Base-by-base conservation (phyloP, 306 rosid species). In the Canavalia ensiformis region DNA sequence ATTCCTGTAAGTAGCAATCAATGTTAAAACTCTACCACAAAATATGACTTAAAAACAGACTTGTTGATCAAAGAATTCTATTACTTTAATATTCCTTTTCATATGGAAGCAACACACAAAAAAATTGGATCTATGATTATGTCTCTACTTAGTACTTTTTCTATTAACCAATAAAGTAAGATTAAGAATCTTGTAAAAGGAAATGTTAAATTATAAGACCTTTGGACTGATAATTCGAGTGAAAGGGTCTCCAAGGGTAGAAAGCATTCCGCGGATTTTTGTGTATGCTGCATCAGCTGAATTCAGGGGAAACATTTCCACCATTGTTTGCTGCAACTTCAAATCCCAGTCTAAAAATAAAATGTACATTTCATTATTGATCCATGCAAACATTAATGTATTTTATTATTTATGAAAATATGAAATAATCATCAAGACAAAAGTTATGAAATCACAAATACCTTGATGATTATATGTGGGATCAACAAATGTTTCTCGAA, bases 401-500 rank as follows among this genome's bases (percentile, higher is more conserved):
- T 45, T n/a, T 28, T 34, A 34, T 35, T 47, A 31, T 50, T 57
- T 68, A 59, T 28, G 68, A 68, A 78, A 51, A 39, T 39, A 31
- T 31, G n/a, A 37, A 45, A 28, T 45, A 34, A 45, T 79, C 51
- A 47, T 58, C 33, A 69, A 28, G 75, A 28, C 35, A 69, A 47
- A 30, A 12, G 28, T 9, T 18, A 76, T 30, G 74, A 79, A 63
- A 29, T 0, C 2, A 41, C 13, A 79, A 78, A 41, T 84, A 95
- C 99, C 99, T 95, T 93, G 99, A 87, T 95, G 93, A 85, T 95
- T 95, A 85, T 68, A 95, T 37, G 99, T 95, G 39, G 99, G 99
- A 65, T 95, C 98, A 52, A 95, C 84, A 33, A 95, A 95, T 49
- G 99, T 90, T 87, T 95, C 99, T 55, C 98, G 88, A 74, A 95